Conservation (phyloP, 768 basidiomycete species). For the Termitomyces sp. region DNA sequence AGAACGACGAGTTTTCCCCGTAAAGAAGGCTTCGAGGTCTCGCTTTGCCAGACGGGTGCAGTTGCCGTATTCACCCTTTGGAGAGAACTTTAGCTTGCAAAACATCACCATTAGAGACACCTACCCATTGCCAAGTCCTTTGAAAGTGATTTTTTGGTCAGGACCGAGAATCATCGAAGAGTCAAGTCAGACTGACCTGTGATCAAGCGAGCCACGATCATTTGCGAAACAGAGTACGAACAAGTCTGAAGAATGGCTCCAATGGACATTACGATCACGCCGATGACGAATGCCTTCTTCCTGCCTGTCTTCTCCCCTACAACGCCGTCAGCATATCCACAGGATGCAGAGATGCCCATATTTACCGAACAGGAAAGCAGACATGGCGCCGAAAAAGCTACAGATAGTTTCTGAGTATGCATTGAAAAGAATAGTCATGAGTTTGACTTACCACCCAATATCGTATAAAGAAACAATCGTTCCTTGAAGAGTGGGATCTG, state of each 20-base stretch:
- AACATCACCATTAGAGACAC: too few species aligned
- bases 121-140: slow-evolving; percentile 47
- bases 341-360: neutral
- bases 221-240: slow-evolving; percentile 41
- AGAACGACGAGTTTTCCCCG: slow-evolving; percentile 48
- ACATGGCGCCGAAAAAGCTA: slow-evolving; percentile 45
- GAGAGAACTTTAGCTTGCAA: neutral
- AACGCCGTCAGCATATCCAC: neutral
- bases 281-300: slow-evolving; percentile 45
- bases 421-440: neutral
- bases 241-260: slow-evolving; percentile 49
- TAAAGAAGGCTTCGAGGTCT: slow-evolving; percentile 45
- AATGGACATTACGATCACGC: slow-evolving; percentile 49
- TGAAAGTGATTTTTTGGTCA: neutral
- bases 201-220: slow-evolving; percentile 44
- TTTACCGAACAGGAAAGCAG: slow-evolving; percentile 36
- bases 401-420: neutral
- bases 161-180: neutral
- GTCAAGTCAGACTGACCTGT: slow-evolving; percentile 32
- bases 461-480: slow-evolving; percentile 50
- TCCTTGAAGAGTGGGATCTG: slow-evolving; percentile 39
- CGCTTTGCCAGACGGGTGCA: slow-evolving; percentile 51
- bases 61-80: slow-evolving; percentile 44
- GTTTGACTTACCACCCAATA: slow-evolving; percentile 35
- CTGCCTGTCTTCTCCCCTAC: slow-evolving; percentile 39